These are phyloP conservation scores for Gossypium herbaceum DNA, from an alignment of 345 rosid species.

Conservation along the genomic window DNA sequence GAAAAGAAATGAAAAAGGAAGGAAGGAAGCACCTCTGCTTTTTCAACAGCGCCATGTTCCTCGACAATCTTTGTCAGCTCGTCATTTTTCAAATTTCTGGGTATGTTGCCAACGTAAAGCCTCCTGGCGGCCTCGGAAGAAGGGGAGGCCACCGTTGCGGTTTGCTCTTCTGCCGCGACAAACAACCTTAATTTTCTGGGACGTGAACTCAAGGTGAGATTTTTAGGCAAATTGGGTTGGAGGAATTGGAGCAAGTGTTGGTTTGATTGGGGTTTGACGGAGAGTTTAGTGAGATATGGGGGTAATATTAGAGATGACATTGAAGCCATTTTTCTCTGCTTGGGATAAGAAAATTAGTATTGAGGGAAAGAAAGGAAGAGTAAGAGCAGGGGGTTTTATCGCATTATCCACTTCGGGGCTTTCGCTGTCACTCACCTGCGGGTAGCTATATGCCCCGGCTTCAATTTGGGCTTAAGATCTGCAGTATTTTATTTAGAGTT, in stretches of 20 bases:
- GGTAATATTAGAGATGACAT: constrained; percentile 20
- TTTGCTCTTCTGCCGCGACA: constrained; percentile 47
- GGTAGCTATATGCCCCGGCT: background rate
- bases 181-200: constrained; percentile 29
- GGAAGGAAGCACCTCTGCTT: constrained; percentile 53
- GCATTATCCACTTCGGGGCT: constrained; percentile 17
- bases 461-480: background rate
- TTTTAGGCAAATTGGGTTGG: constrained; percentile 11
- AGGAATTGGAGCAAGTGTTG: constrained; percentile 26
- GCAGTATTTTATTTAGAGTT: background rate
- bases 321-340: constrained; percentile 32
- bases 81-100: constrained; percentile 50
- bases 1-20: background rate
- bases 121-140: constrained; percentile 51
- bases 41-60: constrained; percentile 76
- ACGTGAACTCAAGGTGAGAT: constrained; percentile 1
- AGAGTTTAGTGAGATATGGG: constrained; percentile 13
- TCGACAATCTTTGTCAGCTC: constrained; percentile 61
- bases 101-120: constrained; percentile 76
- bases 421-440: background rate
- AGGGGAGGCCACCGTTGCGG: constrained; percentile 35
- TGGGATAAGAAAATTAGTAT: background rate
- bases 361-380: background rate
- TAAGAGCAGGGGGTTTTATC: background rate
- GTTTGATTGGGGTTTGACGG: constrained; percentile 22